phyloP scores from a whole-genome alignment of 192 early-diverging fungal species.

The Diversispora eburnea region DNA sequence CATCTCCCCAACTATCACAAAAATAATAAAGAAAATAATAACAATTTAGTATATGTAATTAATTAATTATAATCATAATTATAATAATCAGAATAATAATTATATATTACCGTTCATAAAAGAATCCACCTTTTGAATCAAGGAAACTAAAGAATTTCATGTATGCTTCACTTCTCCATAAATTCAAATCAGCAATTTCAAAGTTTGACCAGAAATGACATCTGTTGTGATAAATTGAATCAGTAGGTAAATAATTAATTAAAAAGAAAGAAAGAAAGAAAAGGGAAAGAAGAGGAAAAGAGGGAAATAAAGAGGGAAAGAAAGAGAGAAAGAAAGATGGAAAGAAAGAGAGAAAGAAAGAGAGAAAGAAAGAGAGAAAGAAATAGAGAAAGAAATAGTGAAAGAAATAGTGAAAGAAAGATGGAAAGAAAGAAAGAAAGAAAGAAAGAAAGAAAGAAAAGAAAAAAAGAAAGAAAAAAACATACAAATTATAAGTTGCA shows the following conservation, averaged over 20 bases:
- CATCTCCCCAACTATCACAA: conserved; percentile 65
- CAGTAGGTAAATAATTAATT: too few relatives aligned
- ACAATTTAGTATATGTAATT: background rate
- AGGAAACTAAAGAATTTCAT: conserved; percentile 66
- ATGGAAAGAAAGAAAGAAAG: background rate
- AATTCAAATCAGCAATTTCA: conserved; percentile 63
- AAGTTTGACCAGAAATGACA: conserved; percentile 93
- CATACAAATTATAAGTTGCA: conserved; percentile 57
- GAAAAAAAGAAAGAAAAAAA: background rate
- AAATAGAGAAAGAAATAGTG: too few relatives aligned
- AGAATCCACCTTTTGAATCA: conserved; percentile 77
- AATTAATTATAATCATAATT: background rate
- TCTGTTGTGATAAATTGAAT: background rate
- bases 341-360: too few relatives aligned
- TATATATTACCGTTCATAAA: conserved; percentile 62
- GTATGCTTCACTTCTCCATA: conserved; percentile 69
- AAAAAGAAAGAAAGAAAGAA: too few relatives aligned
- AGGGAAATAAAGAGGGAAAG: too few relatives aligned
- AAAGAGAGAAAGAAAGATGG: too few relatives aligned
- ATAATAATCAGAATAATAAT: background rate
- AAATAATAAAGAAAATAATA: background rate
- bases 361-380: too few relatives aligned
- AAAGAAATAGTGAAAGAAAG: background rate
- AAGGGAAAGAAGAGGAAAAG: too few relatives aligned
- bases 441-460: background rate